phyloP scores from a whole-genome alignment of 371 early-diverging fungal species.

The Blakeslea trispora region DNA sequence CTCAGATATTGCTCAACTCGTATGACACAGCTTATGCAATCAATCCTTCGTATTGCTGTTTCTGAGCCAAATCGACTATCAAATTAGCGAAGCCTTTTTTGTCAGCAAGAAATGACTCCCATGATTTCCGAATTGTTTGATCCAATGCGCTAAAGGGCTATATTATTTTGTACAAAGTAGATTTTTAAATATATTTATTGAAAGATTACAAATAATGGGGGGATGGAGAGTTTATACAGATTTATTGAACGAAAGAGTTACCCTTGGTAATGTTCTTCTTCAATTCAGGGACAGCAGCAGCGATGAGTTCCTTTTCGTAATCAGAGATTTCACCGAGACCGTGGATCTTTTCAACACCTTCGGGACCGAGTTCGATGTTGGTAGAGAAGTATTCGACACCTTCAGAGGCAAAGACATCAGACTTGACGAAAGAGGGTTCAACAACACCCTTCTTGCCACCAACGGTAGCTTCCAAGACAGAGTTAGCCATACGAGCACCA shows the following conservation, averaged over 20 bases:
- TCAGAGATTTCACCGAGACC: constrained; percentile 83
- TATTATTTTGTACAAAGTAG: no score
- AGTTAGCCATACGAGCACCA: constrained; percentile 94
- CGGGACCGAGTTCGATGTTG: constrained; percentile 91
- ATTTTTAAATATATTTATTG: no score
- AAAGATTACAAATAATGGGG: no score
- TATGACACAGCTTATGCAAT: no score
- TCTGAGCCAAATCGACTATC: no score
- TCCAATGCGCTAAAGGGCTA: no score
- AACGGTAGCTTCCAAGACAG: constrained; percentile 87
- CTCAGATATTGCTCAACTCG: no score
- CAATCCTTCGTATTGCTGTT: no score
- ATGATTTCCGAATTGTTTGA: no score
- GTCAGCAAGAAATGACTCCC: no score
- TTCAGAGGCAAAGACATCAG: constrained; percentile 66
- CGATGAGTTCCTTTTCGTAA: constrained; percentile 91
- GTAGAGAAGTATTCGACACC: constrained; percentile 94
- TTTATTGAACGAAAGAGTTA: constrained; percentile 60
- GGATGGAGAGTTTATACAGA: constrained; percentile 2
- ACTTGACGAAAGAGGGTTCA: constrained; percentile 95
- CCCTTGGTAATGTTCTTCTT: constrained; percentile 94
- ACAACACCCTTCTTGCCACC: constrained; percentile 85
- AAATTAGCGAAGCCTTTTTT: no score
- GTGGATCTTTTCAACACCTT: constrained; percentile 93
- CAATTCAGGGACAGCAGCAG: constrained; percentile 89